Evolutionary conservation across 2,329 filamentous ascomycete species (phyloP).

Genomic region (Colletotrichum caudatum): DNA sequence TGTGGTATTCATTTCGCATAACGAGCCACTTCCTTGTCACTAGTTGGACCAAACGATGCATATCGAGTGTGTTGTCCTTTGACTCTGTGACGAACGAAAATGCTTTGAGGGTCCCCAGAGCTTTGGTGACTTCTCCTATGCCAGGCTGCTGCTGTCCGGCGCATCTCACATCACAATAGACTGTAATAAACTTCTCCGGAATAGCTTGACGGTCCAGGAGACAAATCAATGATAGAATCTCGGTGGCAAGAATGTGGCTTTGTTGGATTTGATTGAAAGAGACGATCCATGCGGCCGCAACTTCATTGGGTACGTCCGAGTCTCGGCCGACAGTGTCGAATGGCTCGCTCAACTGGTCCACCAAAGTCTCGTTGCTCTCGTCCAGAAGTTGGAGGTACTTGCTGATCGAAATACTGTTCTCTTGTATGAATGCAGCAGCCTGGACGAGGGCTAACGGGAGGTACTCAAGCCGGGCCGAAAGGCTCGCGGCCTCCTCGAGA

Average conservation of each 20-base stretch:
- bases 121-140: not conserved
- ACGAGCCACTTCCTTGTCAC: not conserved
- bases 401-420: not conserved
- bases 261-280: constrained; percentile 50
- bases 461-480: not conserved
- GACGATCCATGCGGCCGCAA: constrained; percentile 48
- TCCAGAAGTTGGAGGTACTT: constrained; percentile 45
- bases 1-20: not conserved
- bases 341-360: constrained; percentile 48
- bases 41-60: not conserved
- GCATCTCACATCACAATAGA: not conserved
- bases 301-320: not conserved
- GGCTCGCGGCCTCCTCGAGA: not conserved
- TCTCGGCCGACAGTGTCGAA: not conserved
- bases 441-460: constrained; percentile 4
- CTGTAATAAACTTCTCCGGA: constrained; percentile 48
- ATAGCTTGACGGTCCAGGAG: constrained; percentile 54
- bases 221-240: constrained; percentile 57
- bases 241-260: constrained; percentile 50
- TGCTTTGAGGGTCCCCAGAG: not conserved
- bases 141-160: not conserved
- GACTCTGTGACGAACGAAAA: not conserved
- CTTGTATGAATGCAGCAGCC: constrained; percentile 1
- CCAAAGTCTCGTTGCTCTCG: constrained; percentile 38
- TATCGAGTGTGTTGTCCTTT: not conserved